Percentiles rank a stretch among this genome's conserved stretches.
These are phyloP conservation scores for Wickerhamiella lipophila DNA, from an alignment of 805 yeast genomes.

Conservation along the genomic window DNA sequence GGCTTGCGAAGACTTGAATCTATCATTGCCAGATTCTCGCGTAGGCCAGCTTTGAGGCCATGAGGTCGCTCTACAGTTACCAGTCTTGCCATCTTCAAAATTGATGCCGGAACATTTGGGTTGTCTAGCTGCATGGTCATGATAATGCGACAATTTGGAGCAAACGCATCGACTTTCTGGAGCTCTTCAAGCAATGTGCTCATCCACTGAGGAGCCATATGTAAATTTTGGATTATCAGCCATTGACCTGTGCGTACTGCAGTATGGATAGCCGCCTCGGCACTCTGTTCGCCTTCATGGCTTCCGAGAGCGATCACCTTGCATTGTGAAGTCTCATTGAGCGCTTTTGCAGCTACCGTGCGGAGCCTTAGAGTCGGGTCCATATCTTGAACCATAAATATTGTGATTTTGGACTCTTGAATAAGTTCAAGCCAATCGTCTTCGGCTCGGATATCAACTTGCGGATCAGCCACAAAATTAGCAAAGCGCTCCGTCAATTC, in stretches of 20 bases:
- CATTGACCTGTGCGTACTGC: constrained; percentile 45
- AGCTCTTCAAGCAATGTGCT: constrained; percentile 28
- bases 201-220: constrained; percentile 57
- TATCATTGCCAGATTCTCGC: constrained; percentile 28
- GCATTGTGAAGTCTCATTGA: constrained; percentile 23
- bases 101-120: constrained; percentile 39
- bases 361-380: constrained; percentile 53
- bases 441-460: not conserved
- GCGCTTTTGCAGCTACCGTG: constrained; percentile 30
- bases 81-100: constrained; percentile 43
- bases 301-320: constrained; percentile 59
- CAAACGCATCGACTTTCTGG: constrained; percentile 29
- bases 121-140: constrained; percentile 47
- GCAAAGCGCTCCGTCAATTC: not conserved
- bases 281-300: constrained; percentile 45
- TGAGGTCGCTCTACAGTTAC: constrained; percentile 50
- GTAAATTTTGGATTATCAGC: constrained; percentile 72
- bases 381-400: constrained; percentile 47
- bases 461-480: not conserved
- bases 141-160: constrained; percentile 41
- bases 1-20: constrained; percentile 13
- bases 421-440: constrained; percentile 9
- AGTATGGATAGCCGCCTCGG: constrained; percentile 39
- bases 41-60: constrained; percentile 41
- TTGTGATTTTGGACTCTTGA: not conserved